Percentiles rank a stretch among this genome's conserved stretches.
Conservation (phyloP, 1,139 yeast genomes). For the Pneumocystis carinii region DNA sequence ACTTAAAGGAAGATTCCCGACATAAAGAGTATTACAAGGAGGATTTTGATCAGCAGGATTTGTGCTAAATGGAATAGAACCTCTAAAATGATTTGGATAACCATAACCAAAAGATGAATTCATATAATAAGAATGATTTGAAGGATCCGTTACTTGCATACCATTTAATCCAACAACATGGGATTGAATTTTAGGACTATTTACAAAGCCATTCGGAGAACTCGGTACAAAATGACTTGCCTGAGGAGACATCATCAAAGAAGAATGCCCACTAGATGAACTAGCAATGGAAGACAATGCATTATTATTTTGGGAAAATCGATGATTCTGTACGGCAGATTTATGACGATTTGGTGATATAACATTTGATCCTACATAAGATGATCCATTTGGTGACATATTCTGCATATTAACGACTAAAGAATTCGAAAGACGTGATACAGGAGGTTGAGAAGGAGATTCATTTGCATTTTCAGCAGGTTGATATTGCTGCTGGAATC, state of each 20-base stretch:
- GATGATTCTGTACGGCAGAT: neutral
- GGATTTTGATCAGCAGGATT: slow-evolving; percentile 99
- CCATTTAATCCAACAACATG: neutral
- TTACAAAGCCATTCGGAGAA: neutral
- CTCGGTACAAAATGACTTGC: neutral
- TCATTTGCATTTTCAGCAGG: neutral
- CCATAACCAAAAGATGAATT: neutral
- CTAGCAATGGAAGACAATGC: neutral
- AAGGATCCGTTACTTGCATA: neutral
- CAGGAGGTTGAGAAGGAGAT: neutral
- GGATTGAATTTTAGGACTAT: neutral
- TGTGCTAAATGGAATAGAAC: slow-evolving; percentile 20
- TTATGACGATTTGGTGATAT: neutral
- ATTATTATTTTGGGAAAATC: neutral
- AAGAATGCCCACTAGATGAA: neutral
- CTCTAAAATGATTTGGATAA: neutral
- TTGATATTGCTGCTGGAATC: neutral
- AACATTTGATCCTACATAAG: neutral
- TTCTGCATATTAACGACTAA: neutral
- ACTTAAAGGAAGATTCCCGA: slow-evolving; percentile 93
- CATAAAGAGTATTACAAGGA: slow-evolving; percentile 91
- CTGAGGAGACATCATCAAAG: neutral
- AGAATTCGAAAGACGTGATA: neutral
- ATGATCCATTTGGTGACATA: neutral
- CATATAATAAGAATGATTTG: neutral